phyloP scores from a whole-genome alignment of 495 filamentous ascomycete genomes.

The Aspergillus panamensis region DNA sequence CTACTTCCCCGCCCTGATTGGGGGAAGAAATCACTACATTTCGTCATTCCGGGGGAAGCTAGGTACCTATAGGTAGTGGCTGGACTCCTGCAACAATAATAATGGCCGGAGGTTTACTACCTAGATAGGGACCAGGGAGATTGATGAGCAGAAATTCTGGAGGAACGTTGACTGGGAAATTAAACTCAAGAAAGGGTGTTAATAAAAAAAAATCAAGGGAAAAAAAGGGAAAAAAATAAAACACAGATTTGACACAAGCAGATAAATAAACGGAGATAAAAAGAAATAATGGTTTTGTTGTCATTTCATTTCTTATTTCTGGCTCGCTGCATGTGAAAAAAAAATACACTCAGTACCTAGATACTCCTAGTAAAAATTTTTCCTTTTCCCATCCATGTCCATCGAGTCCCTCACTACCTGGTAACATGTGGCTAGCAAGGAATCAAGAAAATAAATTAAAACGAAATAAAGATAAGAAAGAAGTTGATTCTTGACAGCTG shows the following conservation, averaged over 20 bases:
- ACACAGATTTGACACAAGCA: not conserved
- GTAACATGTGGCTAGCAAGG: not conserved
- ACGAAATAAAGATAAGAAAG: too few species aligned
- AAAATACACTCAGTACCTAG: too few species aligned
- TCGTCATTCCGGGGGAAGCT: not conserved
- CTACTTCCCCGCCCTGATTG: not conserved
- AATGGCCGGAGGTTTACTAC: too few species aligned
- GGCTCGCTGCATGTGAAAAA: slow-evolving; percentile 1
- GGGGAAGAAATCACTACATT: not conserved
- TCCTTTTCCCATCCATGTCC: not conserved
- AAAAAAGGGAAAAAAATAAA: not conserved
- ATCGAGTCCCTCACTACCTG: not conserved
- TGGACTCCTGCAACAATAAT: not conserved
- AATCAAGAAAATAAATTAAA: not conserved
- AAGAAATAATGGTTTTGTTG: not conserved
- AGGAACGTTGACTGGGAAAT: not conserved
- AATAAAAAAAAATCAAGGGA: not conserved
- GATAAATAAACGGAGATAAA: not conserved
- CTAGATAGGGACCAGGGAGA: too few species aligned
- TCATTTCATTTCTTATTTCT: not conserved
- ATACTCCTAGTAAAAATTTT: not conserved
- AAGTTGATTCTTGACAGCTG: not conserved
- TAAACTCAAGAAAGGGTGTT: not conserved
- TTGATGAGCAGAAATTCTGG: too few species aligned
- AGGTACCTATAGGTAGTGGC: too few species aligned